Base-by-base conservation (phyloP, 352 stramenopile species). In the Sclerospora graminicola region DNA sequence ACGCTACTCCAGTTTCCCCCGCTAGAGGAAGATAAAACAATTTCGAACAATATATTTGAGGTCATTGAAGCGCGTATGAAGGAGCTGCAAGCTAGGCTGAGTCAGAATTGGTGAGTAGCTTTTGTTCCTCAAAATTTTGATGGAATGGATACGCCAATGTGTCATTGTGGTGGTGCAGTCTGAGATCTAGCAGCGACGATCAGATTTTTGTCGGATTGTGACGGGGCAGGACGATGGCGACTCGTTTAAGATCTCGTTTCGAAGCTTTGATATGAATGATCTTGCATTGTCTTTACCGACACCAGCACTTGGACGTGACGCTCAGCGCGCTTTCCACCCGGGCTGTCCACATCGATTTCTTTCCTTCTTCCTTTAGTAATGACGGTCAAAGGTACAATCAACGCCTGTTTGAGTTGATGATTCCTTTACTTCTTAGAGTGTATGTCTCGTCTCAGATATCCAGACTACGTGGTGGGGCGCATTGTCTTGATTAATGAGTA, bases 401-500 rank as follows among this genome's bases (percentile, higher is more conserved):
- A 18, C 29, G 44, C n/a, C 19, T 32, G 1, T 48, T n/a, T 7
- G 8, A 16, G 45, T 7, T 10, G 32, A 2, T 10, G 15, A 14
- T 8, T 39, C 33, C 3, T 32, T 14, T 7, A 9, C 11, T 10
- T 26, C 15, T n/a, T n/a, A 58, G 23, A n/a, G n/a, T n/a, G n/a
- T n/a, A n/a, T n/a, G 14, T 35, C 13, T 8, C 30, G 45, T 51
- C 3, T 13, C 36, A 93, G 81, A 57, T 93, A 91, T 52, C 82
- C 82, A 0, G 82, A 93, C 55, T 93, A 89, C 50, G 81, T 93
- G 16, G 65, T 93, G 41, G 82, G 82, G 2, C 79, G 79, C 42
- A 91, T 93, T 43, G 77, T 93, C 51, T 59, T 90, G 19, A 91
- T 93, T 37, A 79, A 93, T 57, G 77, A 91, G 54, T 77, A 89